These are phyloP conservation scores for Shiraia sp. DNA, from an alignment of 2,329 filamentous ascomycete genomes.

Conservation along the genomic window DNA sequence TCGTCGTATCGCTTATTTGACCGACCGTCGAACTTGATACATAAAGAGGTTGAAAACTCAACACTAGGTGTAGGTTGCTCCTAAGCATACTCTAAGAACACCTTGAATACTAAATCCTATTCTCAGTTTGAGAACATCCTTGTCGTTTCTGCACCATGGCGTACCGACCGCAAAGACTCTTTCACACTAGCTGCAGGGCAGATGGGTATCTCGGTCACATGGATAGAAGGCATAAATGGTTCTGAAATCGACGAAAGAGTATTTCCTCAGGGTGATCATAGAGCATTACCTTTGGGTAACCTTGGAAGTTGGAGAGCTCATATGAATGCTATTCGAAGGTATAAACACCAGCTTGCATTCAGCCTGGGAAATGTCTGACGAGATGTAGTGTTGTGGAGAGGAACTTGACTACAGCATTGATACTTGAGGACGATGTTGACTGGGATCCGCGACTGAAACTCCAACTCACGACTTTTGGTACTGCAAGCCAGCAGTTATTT, in stretches of 20 bases:
- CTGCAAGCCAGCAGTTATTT: slow-evolving; percentile 15
- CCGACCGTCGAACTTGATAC: neutral
- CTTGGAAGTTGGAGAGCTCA: slow-evolving; percentile 32
- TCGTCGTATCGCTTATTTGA: neutral
- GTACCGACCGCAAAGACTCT: slow-evolving; percentile 57
- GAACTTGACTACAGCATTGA: slow-evolving; percentile 27
- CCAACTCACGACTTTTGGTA: slow-evolving; percentile 18
- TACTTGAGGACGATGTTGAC: slow-evolving; percentile 33
- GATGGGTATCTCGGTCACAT: slow-evolving; percentile 52
- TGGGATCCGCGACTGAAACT: slow-evolving; percentile 27
- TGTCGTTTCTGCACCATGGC: slow-evolving; percentile 56
- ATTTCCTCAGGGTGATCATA: slow-evolving; percentile 40
- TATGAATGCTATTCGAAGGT: slow-evolving; percentile 30
- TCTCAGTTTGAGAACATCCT: slow-evolving; percentile 58
- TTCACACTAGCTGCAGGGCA: slow-evolving; percentile 54
- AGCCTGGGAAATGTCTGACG: slow-evolving; percentile 1
- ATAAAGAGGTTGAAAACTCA: slow-evolving; percentile 15
- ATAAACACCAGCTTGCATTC: neutral
- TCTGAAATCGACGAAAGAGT: slow-evolving; percentile 35
- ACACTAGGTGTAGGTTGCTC: slow-evolving; percentile 23
- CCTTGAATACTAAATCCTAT: neutral
- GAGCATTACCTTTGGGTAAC: slow-evolving; percentile 18
- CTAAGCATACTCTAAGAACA: neutral
- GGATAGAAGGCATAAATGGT: slow-evolving; percentile 52
- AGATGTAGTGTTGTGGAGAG: slow-evolving; percentile 19